phyloP scores from a whole-genome alignment of 345 rosid species.

The Conringia planisiliqua region DNA sequence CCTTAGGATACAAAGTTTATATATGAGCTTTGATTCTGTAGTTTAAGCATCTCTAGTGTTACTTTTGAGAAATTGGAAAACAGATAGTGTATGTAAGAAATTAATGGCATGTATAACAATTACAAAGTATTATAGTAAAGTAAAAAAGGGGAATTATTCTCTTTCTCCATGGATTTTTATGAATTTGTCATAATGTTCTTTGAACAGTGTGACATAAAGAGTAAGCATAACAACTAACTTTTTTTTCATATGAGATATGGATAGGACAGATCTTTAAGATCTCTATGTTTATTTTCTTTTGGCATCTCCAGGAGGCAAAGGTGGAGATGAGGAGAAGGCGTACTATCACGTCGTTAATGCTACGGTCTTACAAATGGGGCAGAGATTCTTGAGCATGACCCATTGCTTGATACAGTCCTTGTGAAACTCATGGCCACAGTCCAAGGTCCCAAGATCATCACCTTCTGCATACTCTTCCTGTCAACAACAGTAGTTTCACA shows the following conservation, averaged over 20 bases:
- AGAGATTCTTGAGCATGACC: slow-evolving; percentile 76
- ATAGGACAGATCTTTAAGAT: background rate
- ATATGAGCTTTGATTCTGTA: background rate
- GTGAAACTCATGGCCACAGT: slow-evolving; percentile 86
- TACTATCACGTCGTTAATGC: slow-evolving; percentile 44
- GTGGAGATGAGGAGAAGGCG: background rate
- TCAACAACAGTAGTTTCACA: slow-evolving; percentile 15
- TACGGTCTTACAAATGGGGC: slow-evolving; percentile 83
- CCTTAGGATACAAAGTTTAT: background rate
- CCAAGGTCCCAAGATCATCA: slow-evolving; percentile 67
- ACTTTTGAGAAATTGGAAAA: background rate
- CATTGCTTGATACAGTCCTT: slow-evolving; percentile 74
- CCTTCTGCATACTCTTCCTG: slow-evolving; percentile 83
- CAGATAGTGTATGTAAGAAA: background rate
- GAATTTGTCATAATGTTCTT: slow-evolving; percentile 24
- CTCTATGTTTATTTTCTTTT: background rate
- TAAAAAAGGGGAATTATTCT: slow-evolving; percentile 13
- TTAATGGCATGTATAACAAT: background rate
- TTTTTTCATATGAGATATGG: background rate
- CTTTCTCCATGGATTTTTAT: background rate
- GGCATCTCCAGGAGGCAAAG: background rate
- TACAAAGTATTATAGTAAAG: background rate
- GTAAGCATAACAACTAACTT: slow-evolving; percentile 1
- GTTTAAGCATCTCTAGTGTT: background rate
- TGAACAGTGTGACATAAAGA: slow-evolving; percentile 23